A percentile compares a stretch with the other conserved stretches of the same genome.
Evolutionary conservation across 257 asterid species (phyloP).

Genomic region (Solanum acaule): DNA sequence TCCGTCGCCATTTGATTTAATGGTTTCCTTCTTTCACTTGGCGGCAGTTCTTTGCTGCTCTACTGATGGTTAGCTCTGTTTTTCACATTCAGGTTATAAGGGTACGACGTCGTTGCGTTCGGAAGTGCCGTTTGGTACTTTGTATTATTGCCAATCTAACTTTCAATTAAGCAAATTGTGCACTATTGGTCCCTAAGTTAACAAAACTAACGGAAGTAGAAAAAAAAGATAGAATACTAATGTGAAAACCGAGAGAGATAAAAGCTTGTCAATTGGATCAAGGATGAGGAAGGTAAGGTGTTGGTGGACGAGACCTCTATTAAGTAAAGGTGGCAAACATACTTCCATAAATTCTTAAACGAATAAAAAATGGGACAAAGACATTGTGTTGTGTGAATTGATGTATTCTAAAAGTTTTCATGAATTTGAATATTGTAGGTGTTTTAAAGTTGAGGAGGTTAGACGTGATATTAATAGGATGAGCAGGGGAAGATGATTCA

Average conservation of each 20-base stretch:
- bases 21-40: neutral
- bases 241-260: neutral
- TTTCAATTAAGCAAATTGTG: neutral
- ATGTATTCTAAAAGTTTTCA: too few relatives aligned
- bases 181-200: neutral
- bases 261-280: too few relatives aligned
- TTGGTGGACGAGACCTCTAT: too few relatives aligned
- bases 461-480: too few relatives aligned
- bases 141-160: neutral
- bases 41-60: neutral
- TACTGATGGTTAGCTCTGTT: neutral
- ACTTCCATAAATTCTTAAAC: too few relatives aligned
- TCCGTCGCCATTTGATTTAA: conserved; percentile 73
- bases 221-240: neutral
- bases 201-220: too few relatives aligned
- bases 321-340: too few relatives aligned
- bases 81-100: neutral
- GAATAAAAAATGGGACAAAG: fast-evolving
- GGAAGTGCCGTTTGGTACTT: neutral
- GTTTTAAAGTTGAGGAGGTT: too few relatives aligned
- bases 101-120: neutral
- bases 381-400: too few relatives aligned
- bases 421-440: too few relatives aligned
- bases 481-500: too few relatives aligned
- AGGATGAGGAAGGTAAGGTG: too few relatives aligned